These are phyloP conservation scores for Aquilaria yunnanensis DNA, from an alignment of 345 rosid species.

Conservation along the genomic window DNA sequence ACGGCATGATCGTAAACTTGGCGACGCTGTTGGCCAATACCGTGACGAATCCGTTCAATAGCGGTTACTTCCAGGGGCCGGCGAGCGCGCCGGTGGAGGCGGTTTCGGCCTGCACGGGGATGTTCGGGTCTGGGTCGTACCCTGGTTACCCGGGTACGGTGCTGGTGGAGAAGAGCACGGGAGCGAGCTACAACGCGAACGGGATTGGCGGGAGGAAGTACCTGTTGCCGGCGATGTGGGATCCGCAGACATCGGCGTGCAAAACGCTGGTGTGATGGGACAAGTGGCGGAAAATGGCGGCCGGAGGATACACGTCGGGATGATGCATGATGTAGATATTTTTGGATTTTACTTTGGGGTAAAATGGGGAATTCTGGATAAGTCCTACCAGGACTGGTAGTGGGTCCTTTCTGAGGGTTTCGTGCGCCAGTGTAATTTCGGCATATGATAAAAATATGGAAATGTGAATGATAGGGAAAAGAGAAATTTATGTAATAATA, in stretches of 20 bases:
- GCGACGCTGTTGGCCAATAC: conserved; percentile 74
- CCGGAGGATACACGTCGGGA: too few species aligned
- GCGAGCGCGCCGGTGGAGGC: conserved; percentile 74
- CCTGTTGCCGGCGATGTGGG: conserved; percentile 64
- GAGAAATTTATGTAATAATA: too few species aligned
- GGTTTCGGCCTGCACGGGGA: conserved; percentile 71
- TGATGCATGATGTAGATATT: too few species aligned
- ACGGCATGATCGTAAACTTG: conserved; percentile 72
- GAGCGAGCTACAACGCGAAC: conserved; percentile 68
- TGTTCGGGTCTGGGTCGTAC: conserved; percentile 65
- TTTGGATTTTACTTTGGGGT: too few species aligned
- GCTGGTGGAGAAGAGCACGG: conserved; percentile 43
- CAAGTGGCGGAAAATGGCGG: neutral
- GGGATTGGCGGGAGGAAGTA: conserved; percentile 62
- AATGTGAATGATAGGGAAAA: too few species aligned
- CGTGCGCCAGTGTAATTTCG: too few species aligned
- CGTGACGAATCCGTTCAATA: conserved; percentile 69
- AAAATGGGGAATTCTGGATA: too few species aligned
- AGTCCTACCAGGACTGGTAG: too few species aligned
- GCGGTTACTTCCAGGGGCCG: conserved; percentile 71
- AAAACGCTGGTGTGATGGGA: conserved; percentile 38
- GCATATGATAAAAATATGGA: too few species aligned
- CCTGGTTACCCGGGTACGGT: conserved; percentile 66
- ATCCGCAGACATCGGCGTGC: conserved; percentile 48
- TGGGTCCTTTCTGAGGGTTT: too few species aligned